Conservation (phyloP, 2,329 filamentous ascomycete genomes). For the Pyrenophora tritici-repentis region DNA sequence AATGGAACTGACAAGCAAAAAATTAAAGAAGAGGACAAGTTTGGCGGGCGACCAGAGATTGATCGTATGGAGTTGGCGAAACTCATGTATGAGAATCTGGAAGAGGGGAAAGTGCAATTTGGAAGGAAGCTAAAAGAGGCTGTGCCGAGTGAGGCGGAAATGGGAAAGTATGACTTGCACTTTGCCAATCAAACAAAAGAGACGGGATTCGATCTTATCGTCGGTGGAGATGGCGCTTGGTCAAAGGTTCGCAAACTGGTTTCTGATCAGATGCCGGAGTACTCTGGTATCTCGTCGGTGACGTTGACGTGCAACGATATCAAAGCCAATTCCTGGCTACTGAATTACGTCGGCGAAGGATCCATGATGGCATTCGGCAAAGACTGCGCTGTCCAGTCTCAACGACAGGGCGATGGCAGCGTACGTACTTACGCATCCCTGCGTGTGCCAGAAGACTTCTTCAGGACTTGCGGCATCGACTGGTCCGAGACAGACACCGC, state of each 20-base stretch:
- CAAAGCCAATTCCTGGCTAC: constrained; percentile 49
- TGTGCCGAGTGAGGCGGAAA: constrained; percentile 8
- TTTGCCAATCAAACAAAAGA: constrained; percentile 42
- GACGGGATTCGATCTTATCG: constrained; percentile 51
- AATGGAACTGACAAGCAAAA: constrained; percentile 46
- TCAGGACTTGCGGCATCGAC: constrained; percentile 54
- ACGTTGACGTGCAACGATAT: constrained; percentile 53
- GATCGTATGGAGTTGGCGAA: constrained; percentile 50
- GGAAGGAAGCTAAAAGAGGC: constrained; percentile 47
- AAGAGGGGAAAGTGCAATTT: constrained; percentile 45
- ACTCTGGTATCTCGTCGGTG: constrained; percentile 53
- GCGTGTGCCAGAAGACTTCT: constrained; percentile 47
- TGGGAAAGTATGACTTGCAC: constrained; percentile 27
- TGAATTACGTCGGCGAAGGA: constrained; percentile 52
- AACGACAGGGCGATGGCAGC: constrained; percentile 58
- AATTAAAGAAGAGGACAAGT: constrained; percentile 36
- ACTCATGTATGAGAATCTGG: constrained; percentile 52
- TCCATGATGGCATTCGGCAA: constrained; percentile 41
- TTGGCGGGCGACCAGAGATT: constrained; percentile 53
- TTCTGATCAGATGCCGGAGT: constrained; percentile 49
- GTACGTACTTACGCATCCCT: constrained; percentile 50
- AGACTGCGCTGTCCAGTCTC: constrained; percentile 48
- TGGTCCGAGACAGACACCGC: constrained; percentile 46
- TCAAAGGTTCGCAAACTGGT: constrained; percentile 44
- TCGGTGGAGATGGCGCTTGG: constrained; percentile 57